A percentile compares a stretch with the other conserved stretches of the same genome.
phyloP scores from a whole-genome alignment of 2,329 filamentous ascomycete genomes.

The Stenocarpella maydis region DNA sequence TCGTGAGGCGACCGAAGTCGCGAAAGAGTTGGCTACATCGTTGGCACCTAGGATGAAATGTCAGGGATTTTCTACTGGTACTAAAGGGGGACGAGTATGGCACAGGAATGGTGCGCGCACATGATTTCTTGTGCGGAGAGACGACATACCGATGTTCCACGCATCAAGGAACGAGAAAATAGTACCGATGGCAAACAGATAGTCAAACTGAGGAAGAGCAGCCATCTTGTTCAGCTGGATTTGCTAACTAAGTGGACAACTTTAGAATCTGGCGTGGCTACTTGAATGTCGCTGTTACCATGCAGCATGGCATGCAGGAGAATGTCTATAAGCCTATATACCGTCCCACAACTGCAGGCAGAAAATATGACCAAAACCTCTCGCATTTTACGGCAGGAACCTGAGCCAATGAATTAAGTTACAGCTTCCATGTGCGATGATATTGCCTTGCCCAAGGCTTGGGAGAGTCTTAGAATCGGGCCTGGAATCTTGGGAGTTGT shows the following conservation, averaged over 20 bases:
- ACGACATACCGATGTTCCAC: slow-evolving; percentile 66
- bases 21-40: slow-evolving; percentile 81
- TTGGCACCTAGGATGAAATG: slow-evolving; percentile 48
- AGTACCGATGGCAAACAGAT: slow-evolving; percentile 69
- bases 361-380: neutral
- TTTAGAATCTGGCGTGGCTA: neutral
- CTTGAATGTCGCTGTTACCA: neutral
- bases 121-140: neutral
- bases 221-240: slow-evolving; percentile 25
- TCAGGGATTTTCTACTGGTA: neutral
- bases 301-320: slow-evolving; percentile 1
- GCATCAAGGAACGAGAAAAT: slow-evolving; percentile 73
- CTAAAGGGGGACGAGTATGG: neutral
- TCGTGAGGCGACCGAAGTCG: slow-evolving; percentile 75
- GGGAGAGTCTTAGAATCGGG: neutral
- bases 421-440: neutral
- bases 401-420: neutral
- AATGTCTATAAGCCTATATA: neutral
- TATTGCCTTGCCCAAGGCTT: slow-evolving; percentile 3
- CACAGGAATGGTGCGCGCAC: accelerated
- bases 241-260: neutral
- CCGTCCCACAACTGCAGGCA: neutral
- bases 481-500: neutral
- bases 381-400: neutral
- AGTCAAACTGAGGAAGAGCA: slow-evolving; percentile 63